Base-by-base conservation (phyloP, 345 rosid genomes). In the Bruguiera parviflora region DNA sequence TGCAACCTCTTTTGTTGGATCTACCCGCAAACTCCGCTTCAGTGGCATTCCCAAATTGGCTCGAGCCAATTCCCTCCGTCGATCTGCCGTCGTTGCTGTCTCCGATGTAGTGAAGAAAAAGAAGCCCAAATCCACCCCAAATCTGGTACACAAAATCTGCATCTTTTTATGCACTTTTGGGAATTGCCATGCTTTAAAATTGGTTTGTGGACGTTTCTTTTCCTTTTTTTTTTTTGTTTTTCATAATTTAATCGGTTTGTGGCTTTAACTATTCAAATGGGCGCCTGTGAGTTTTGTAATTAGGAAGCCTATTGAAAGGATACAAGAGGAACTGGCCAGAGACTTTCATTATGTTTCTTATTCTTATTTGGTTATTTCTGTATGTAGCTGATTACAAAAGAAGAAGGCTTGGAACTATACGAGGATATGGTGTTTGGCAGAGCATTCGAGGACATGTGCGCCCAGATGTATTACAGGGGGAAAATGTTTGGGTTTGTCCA, bases 401-500 rank as follows among this genome's bases (percentile, higher is more conserved):
- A 85, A 79, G 96, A 88, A 75, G 94, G 94, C 24, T 80, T 90
- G 73, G 90, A 25, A 70, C 69, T 90, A 43, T 90, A 88, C 56
- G 96, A 88, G 76, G 92, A 90, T 73, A 88, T 90, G 96, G 18
- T 88, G 16, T 71, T 90, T 8, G 96, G 96, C 35, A 80, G 96
- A 76, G 46, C 88, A 49, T 90, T 90, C 49, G 96, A 90, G 78
- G 94, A 90, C 79, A 90, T 90, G 94, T 90, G 96, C 75, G 96
- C 96, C 70, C 96, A 90, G 84, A 90, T 90, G 96, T 88, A 90
- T 65, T 88, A 90, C 79, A 79, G 91, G 69, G 96, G 93, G 19
- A 90, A 90, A 65, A 90, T 90, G 96, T 90, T 90, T 65, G 96
- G 93, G 60, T 90, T 88, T 52, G 96, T 90, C 75, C 96, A 90